A percentile compares a stretch with the other conserved stretches of the same genome.
These are phyloP conservation scores for Chaetomium sp. DNA, from an alignment of 2,329 filamentous ascomycete genomes.

Conservation along the genomic window DNA sequence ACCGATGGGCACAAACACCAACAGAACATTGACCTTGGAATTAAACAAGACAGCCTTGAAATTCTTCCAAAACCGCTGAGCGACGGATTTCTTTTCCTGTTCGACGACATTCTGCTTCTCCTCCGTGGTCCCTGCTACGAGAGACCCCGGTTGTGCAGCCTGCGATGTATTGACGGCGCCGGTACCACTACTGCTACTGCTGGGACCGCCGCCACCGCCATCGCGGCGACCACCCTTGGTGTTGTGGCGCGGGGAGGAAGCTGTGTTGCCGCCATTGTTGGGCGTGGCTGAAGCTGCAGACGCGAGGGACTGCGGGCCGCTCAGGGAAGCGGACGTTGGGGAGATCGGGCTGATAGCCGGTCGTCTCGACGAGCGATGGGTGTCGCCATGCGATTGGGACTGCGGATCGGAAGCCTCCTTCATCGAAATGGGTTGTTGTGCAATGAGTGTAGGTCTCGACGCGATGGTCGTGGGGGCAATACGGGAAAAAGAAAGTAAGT, in stretches of 20 bases:
- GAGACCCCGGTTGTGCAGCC: conserved; percentile 50
- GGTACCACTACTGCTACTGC: conserved; percentile 21
- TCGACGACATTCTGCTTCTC: conserved; percentile 26
- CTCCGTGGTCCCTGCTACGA: conserved; percentile 37
- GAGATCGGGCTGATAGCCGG: conserved; percentile 36
- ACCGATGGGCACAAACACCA: conserved; percentile 72
- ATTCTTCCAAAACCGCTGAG: conserved; percentile 40
- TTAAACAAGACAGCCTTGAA: conserved; percentile 57
- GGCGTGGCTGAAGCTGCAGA: conserved; percentile 14
- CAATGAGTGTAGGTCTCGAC: conserved; percentile 3
- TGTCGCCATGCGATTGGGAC: conserved; percentile 50
- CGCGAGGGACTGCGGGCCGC: conserved; percentile 23
- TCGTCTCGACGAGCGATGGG: conserved; percentile 32
- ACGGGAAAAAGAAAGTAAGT: not conserved
- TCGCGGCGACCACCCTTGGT: too few species aligned
- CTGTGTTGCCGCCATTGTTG: conserved; percentile 13
- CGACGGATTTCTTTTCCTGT: conserved; percentile 23
- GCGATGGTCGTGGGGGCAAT: conserved; percentile 5
- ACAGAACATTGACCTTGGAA: conserved; percentile 71
- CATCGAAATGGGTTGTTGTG: conserved; percentile 43
- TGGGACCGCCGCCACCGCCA: too few species aligned
- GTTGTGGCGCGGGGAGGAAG: not conserved
- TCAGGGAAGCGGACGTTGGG: conserved; percentile 20
- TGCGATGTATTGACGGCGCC: conserved; percentile 40
- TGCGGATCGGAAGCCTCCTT: conserved; percentile 52